Evolutionary conservation across 2,329 filamentous ascomycete species (phyloP).

Genomic region (Talaromyces sp.): DNA sequence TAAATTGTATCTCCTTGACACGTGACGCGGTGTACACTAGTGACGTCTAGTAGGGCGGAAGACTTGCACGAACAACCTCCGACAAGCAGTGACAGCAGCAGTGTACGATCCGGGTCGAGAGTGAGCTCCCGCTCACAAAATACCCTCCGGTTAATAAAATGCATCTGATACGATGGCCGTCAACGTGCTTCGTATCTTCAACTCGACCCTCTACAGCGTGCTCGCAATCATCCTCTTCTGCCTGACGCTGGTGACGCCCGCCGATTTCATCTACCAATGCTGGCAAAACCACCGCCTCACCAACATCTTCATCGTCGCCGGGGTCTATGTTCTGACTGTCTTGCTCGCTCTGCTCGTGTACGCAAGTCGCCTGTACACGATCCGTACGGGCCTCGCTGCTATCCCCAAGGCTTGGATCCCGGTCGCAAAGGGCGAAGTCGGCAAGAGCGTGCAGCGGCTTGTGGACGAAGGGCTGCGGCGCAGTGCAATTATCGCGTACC

Average conservation of each 20-base stretch:
- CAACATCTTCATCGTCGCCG: conserved; percentile 77
- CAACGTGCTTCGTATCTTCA: conserved; percentile 69
- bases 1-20: neutral
- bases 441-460: conserved; percentile 67
- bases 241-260: conserved; percentile 73
- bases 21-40: too few relatives aligned
- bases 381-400: conserved; percentile 67
- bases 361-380: conserved; percentile 77
- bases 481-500: conserved; percentile 76
- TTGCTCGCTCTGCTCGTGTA: conserved; percentile 71
- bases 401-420: conserved; percentile 88
- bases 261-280: conserved; percentile 74
- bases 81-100: too few relatives aligned
- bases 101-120: neutral
- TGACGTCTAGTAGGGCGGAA: too few relatives aligned
- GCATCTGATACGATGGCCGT: conserved; percentile 24
- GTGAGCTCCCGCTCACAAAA: conserved; percentile 9
- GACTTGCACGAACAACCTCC: too few relatives aligned
- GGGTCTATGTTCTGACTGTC: conserved; percentile 68
- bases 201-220: conserved; percentile 70
- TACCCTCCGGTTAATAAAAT: conserved; percentile 10
- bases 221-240: conserved; percentile 67
- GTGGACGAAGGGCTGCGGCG: conserved; percentile 66
- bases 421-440: conserved; percentile 77
- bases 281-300: conserved; percentile 61